Evolutionary conservation across 164 flowering plant species (phyloP).

Genomic region (Stephania yunnanensis): DNA sequence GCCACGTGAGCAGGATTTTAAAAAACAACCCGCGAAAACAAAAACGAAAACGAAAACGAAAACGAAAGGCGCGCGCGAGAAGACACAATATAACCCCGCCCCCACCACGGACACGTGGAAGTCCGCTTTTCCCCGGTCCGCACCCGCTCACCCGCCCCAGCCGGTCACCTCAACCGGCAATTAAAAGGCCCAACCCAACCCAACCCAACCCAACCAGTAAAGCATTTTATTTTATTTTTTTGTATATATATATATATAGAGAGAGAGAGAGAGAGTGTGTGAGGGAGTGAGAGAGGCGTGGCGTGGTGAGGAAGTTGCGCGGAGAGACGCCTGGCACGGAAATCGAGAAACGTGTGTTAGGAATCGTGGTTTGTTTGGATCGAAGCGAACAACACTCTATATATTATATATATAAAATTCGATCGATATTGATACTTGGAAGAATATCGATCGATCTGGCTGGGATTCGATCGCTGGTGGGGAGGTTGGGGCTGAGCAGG

Average conservation of each 20-base stretch:
- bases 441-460: constrained; percentile 22
- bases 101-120: constrained; percentile 11
- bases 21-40: constrained; percentile 5
- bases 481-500: constrained; percentile 8
- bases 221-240: too few species aligned
- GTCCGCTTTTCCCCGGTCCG: background rate
- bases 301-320: background rate
- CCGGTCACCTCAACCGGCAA: background rate
- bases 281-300: background rate
- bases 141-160: background rate
- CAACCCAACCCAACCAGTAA: too few species aligned
- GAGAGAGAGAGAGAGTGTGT: background rate
- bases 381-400: background rate
- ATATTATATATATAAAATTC: too few species aligned
- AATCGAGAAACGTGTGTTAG: constrained; percentile 14
- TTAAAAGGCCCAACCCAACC: background rate
- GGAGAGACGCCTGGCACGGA: constrained; percentile 9
- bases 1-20: background rate
- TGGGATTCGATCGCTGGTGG: constrained; percentile 14
- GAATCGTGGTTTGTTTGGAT: background rate
- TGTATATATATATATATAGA: too few species aligned
- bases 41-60: background rate
- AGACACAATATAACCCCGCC: background rate
- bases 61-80: background rate
- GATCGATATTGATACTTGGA: too few species aligned